These are phyloP conservation scores for Lyophyllum shimeji DNA, from an alignment of 768 basidiomycete genomes.

Conservation along the genomic window DNA sequence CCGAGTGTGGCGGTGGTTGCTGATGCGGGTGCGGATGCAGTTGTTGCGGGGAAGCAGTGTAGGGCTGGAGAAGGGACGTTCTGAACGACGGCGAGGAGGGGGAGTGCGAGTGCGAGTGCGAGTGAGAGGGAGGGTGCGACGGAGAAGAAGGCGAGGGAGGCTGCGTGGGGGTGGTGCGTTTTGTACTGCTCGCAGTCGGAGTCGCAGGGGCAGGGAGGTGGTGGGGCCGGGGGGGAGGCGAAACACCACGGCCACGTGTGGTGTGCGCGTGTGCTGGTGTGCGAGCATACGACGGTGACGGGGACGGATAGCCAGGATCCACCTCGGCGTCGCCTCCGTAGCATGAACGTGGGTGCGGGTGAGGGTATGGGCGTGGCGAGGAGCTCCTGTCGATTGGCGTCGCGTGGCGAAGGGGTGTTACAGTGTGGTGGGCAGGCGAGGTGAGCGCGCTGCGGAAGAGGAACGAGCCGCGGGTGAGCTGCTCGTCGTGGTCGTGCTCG, in stretches of 20 bases:
- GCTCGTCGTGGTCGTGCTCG: slow-evolving; percentile 10
- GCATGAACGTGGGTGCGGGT: not conserved
- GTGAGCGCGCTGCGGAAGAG: slow-evolving; percentile 32
- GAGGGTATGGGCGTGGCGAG: not conserved
- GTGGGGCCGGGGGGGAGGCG: not conserved
- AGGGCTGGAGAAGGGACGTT: no score
- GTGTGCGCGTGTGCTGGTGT: not conserved
- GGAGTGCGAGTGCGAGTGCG: slow-evolving; percentile 2
- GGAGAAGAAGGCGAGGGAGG: not conserved
- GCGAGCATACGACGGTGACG: slow-evolving; percentile 14
- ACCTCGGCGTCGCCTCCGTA: slow-evolving; percentile 10
- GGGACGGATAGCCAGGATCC: slow-evolving; percentile 13
- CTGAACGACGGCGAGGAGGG: not conserved
- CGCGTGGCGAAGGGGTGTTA: no score
- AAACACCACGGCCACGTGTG: no score
- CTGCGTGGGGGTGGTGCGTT: slow-evolving; percentile 7
- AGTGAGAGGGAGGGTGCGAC: not conserved
- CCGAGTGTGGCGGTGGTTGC: not conserved
- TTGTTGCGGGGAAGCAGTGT: not conserved
- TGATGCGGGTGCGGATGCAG: no score
- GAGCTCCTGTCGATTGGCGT: not conserved
- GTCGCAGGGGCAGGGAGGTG: not conserved
- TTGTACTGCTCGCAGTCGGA: slow-evolving; percentile 1
- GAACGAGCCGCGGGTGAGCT: slow-evolving; percentile 18
- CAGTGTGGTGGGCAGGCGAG: slow-evolving; percentile 8